Percentiles rank a stretch among this genome's conserved stretches.
These are phyloP conservation scores for Aspergillus awamori DNA, from an alignment of 2,329 filamentous ascomycete species.

Conservation along the genomic window DNA sequence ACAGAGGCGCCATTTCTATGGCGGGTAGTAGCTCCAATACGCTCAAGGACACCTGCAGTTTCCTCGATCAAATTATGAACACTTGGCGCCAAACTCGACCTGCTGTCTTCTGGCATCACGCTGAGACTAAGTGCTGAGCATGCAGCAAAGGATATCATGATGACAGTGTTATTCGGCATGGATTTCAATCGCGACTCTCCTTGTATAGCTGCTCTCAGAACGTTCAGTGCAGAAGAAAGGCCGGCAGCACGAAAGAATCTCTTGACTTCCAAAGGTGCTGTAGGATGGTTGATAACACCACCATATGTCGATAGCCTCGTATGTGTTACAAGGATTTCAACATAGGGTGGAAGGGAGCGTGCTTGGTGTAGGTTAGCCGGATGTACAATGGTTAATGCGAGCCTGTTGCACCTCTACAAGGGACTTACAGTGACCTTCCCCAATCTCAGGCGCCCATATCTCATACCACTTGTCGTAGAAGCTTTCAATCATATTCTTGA, in stretches of 20 bases:
- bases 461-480: conserved; percentile 69
- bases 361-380: conserved; percentile 45
- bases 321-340: conserved; percentile 73
- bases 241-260: conserved; percentile 73
- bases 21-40: conserved; percentile 66
- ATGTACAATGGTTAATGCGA: conserved; percentile 24
- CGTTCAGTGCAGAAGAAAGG: conserved; percentile 72
- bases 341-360: conserved; percentile 65
- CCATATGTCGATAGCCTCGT: conserved; percentile 75
- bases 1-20: conserved; percentile 70
- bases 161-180: conserved; percentile 77
- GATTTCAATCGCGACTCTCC: conserved; percentile 70
- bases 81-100: conserved; percentile 62
- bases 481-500: conserved; percentile 63
- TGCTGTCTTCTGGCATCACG: conserved; percentile 58
- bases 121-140: conserved; percentile 69
- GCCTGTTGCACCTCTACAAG: neutral
- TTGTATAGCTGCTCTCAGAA: conserved; percentile 72
- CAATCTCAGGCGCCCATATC: conserved; percentile 63
- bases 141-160: conserved; percentile 77
- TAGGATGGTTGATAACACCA: conserved; percentile 74
- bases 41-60: conserved; percentile 68
- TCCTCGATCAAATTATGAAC: conserved; percentile 68
- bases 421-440: conserved; percentile 54
- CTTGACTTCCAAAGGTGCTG: conserved; percentile 69